Conservation (phyloP, 768 basidiomycete genomes). For the Boletales sp. region DNA sequence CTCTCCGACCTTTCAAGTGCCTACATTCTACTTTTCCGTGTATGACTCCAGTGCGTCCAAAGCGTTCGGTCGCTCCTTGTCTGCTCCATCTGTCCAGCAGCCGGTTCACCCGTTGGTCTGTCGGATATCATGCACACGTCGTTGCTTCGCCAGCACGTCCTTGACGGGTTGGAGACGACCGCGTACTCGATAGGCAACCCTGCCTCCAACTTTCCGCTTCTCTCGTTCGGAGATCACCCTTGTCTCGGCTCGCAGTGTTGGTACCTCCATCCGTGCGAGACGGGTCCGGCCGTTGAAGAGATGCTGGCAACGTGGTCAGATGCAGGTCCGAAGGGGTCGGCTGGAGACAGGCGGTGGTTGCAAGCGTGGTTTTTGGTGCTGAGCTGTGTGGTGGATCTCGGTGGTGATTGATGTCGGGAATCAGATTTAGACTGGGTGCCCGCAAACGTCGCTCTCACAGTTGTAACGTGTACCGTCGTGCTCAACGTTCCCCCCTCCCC, state of each 20-base stretch:
- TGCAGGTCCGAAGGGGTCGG: slow-evolving; percentile 10
- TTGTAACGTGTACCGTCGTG: not conserved
- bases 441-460: not conserved
- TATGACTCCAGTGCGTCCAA: slow-evolving; percentile 52
- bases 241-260: slow-evolving; percentile 69
- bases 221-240: slow-evolving; percentile 89
- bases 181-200: slow-evolving; percentile 53
- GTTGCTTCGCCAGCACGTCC: slow-evolving; percentile 52
- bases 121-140: slow-evolving; percentile 52
- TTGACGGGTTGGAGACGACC: slow-evolving; percentile 44
- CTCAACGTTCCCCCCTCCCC: not conserved
- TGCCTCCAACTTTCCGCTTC: slow-evolving; percentile 60
- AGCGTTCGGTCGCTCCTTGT: slow-evolving; percentile 7
- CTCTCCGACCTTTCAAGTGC: slow-evolving; percentile 78
- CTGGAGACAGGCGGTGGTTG: slow-evolving; percentile 41
- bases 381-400: slow-evolving; percentile 57
- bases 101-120: slow-evolving; percentile 59
- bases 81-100: slow-evolving; percentile 36
- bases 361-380: slow-evolving; percentile 80
- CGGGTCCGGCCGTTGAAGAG: slow-evolving; percentile 61
- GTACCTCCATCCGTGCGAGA: slow-evolving; percentile 89
- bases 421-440: not conserved
- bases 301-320: slow-evolving; percentile 47
- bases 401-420: slow-evolving; percentile 3
- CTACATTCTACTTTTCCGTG: slow-evolving; percentile 78